Base-by-base conservation (phyloP, 2,329 filamentous ascomycete genomes). In the Penicillium sp. region DNA sequence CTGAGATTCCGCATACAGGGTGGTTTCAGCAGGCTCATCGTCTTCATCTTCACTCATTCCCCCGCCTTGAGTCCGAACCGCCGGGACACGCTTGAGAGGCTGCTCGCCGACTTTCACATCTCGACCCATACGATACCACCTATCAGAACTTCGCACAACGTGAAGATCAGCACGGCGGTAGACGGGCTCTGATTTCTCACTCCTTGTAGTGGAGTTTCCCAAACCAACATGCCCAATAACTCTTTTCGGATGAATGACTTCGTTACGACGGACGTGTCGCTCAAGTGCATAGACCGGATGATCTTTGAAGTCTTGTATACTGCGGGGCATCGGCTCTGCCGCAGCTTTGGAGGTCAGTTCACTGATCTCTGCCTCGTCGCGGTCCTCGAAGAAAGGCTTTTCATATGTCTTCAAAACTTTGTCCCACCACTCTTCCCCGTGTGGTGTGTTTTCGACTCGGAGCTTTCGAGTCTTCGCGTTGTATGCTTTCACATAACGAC, bases 111-210 rank as follows among this genome's bases (percentile, higher is more conserved):
- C 75, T 61, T 85, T 90, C 7, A 99, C 84, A 59, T 92, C 87
- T 24, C 91, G 82, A 0, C 94, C 94, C 55, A 93, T 75, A 2
- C 92, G 86, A 71, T 94, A 97, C 95, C 94, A 99, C 59, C 89
- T 91, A 61, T 96, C 91, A 3, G 85, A 86, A 57, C 86, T 95
- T 57, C 87, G 84, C 1, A 91, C 91, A 5, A 85, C 67, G 48
- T 90, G 86, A 0, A 99, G 90, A 68, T 97, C 90, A 45, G 81
- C 81, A 3, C 94, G 83, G 22, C 92, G 85, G 69, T 90, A 99
- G 0, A 99, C 87, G 48, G 84, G 83, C 69, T 96, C 92, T 57
- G 93, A 75, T 0, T 77, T 66, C 41, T 79, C 76, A 66, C 58
- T 83, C 74, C 75, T 72, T 3, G 74, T 59, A 3, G 68, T 66